Evolutionary conservation across 202 grass and related monocot species (phyloP).

Genomic region (Brachypodium distachyon): DNA sequence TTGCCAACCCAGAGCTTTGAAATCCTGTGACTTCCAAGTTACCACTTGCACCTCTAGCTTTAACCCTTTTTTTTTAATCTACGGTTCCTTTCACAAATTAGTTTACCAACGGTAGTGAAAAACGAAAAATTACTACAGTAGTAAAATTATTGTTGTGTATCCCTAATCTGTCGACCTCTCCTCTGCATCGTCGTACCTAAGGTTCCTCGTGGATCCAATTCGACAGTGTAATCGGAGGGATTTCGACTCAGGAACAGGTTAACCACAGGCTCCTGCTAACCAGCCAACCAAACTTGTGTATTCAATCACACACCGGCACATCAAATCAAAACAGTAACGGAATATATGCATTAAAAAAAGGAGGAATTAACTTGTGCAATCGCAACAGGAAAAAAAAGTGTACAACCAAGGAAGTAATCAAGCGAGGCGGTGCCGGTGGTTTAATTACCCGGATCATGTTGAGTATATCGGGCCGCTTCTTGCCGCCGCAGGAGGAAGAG

Average conservation of each 20-base stretch:
- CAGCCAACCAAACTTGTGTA: too few species aligned
- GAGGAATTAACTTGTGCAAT: not conserved
- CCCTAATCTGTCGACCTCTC: not conserved
- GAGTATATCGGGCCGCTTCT: slow-evolving; percentile 55
- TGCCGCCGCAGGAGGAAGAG: slow-evolving; percentile 27
- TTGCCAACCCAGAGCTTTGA: slow-evolving; percentile 8
- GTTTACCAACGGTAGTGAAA: not conserved
- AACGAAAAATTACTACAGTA: not conserved
- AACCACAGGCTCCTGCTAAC: not conserved
- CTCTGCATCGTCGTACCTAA: not conserved
- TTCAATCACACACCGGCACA: not conserved
- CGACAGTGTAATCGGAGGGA: not conserved
- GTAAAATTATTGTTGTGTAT: not conserved
- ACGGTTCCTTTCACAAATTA: not conserved
- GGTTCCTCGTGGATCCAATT: not conserved
- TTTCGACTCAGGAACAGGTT: not conserved
- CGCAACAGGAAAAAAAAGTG: not conserved
- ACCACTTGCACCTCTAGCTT: slow-evolving; percentile 10
- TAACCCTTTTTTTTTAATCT: not conserved
- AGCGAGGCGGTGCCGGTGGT: not conserved
- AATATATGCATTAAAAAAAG: not conserved
- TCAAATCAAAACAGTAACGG: not conserved
- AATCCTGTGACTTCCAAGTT: slow-evolving; percentile 18
- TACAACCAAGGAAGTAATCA: not conserved
- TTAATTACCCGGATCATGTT: slow-evolving; percentile 75